Base-by-base conservation (phyloP, 805 yeast genomes). In the Sugiyamaella lignohabitans region DNA sequence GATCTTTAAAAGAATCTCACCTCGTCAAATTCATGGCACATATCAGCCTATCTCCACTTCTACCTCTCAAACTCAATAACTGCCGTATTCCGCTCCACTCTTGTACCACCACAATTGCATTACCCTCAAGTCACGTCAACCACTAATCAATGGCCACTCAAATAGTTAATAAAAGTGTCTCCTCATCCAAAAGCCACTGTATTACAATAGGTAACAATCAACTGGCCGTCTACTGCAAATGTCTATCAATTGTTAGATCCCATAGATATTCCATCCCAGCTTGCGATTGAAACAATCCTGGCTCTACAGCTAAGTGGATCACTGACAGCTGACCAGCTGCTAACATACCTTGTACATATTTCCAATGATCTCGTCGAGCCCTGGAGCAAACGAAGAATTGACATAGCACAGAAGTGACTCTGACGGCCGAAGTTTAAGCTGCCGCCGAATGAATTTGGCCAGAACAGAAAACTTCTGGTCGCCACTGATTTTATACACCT, bases 391-490 rank as follows among this genome's bases (percentile, higher is more conserved):
- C 5, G 70, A 55, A 8, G 65, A 56, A 49, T 68, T 68, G 20
- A 69, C 53, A 47, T 69, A 69, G 47, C 71, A 67, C 42, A 75
- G 63, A 22, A 68, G 52, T 35, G 68, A 52, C 21, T 61, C 62
- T 19, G 53, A 40, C 3, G 54, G 52, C 8, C 53, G 48, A 35
- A 56, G 52, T 32, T 58, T 55, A 27, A 68, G 58, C 51, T 69
- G 70, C 47, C 68, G 65, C 18, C 68, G 59, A 27, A 78, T 55
- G 50, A 72, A 78, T 50, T 63, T 64, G 24, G 66, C 65, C 24
- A 78, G 61, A 2, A 74, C 71, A 3, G 72, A 64, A 36, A 78
- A 68, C n/a, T 67, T 62, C 56, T 73, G 78, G 19, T 65, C 58
- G 3, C 71, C 59, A 2, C 72, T 63, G 3, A 78, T 74, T 40